These are phyloP conservation scores for Ceriops zippeliana DNA, from an alignment of 345 rosid species.

Conservation along the genomic window DNA sequence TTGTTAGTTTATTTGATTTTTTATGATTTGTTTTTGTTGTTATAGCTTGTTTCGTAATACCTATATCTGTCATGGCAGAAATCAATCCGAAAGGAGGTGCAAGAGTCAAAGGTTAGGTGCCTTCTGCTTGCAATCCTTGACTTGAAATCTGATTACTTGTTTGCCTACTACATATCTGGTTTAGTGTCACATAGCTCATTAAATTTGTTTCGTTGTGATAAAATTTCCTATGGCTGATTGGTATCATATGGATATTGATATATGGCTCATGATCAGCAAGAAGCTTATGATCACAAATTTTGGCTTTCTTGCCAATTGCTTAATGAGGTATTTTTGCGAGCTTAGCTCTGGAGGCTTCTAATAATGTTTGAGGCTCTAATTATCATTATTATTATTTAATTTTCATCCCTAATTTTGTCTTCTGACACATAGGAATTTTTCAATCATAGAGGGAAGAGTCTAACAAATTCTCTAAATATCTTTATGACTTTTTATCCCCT, in stretches of 20 bases:
- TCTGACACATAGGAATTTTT: too few relatives aligned
- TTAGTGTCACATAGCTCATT: constrained; percentile 2
- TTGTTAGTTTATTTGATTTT: background rate
- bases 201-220: too few relatives aligned
- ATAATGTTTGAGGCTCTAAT: background rate
- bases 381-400: background rate
- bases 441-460: background rate
- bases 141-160: background rate
- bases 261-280: too few relatives aligned
- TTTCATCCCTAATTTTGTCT: background rate
- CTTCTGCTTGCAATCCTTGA: background rate
- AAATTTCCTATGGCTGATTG: too few relatives aligned
- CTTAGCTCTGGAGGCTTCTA: background rate
- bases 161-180: background rate
- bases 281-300: too few relatives aligned
- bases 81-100: constrained; percentile 72
- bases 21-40: background rate
- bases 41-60: background rate
- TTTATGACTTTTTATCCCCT: too few relatives aligned
- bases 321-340: background rate
- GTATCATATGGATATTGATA: too few relatives aligned
- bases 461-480: too few relatives aligned
- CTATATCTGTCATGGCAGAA: constrained; percentile 45
- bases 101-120: constrained; percentile 68
- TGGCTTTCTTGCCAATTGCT: background rate